Conservation (phyloP, 768 basidiomycete genomes). For the Clavulina sp. region DNA sequence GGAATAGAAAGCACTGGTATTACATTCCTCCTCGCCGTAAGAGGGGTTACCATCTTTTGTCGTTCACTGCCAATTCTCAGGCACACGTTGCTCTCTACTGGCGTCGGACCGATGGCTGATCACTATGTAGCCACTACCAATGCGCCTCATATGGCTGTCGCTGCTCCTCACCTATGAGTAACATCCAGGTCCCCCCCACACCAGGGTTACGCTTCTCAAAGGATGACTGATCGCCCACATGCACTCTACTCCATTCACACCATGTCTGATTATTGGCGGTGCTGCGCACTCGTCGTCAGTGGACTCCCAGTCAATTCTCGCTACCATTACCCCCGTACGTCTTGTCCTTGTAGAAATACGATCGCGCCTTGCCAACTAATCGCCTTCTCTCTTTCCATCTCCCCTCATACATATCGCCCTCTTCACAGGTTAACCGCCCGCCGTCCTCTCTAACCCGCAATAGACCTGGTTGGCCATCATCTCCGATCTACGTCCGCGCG, state of each 20-base stretch:
- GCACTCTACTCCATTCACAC: conserved; percentile 12
- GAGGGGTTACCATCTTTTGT: not conserved
- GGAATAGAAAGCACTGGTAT: conserved; percentile 18
- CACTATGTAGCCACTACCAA: conserved; percentile 26
- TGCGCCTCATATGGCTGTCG: no score
- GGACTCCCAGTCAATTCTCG: conserved; percentile 37
- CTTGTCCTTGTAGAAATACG: no score
- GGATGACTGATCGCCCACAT: not conserved
- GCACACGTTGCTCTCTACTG: conserved; percentile 3
- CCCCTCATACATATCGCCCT: conserved; percentile 10
- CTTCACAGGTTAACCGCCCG: conserved; percentile 23
- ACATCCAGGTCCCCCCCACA: not conserved
- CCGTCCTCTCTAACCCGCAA: conserved; percentile 26
- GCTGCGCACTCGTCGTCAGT: conserved; percentile 20
- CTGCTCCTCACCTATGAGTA: conserved; percentile 28
- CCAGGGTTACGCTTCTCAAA: not conserved
- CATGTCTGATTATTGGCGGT: conserved; percentile 31
- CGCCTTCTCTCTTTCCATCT: not conserved
- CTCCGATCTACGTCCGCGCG: conserved; percentile 7
- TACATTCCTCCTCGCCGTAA: conserved; percentile 10
- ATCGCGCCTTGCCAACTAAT: not conserved
- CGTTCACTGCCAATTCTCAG: no score
- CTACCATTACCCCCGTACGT: conserved; percentile 30
- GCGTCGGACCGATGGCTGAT: conserved; percentile 29
- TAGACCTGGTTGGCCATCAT: not conserved